Conservation (phyloP, 78 protist species). For the Polysphondylium violaceum region DNA sequence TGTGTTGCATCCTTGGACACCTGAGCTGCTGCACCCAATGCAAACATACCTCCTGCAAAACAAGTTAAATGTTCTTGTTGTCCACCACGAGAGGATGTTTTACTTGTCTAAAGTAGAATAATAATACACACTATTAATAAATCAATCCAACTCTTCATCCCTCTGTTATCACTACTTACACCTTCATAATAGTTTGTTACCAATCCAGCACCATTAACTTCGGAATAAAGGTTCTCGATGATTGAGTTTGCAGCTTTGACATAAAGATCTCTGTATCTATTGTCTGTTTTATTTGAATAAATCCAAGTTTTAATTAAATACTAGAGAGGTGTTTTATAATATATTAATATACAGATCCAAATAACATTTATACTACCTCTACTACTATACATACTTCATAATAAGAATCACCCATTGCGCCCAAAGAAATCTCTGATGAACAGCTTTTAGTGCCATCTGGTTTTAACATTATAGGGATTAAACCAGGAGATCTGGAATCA, state of each 20-base stretch:
- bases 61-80: conserved; percentile 92
- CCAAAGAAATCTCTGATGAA: conserved; percentile 28
- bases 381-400: no score
- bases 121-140: no score
- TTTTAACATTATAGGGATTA: not conserved
- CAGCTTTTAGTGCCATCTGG: not conserved
- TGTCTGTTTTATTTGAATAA: not conserved
- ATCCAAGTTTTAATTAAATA: conserved; percentile 41
- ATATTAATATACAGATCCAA: no score
- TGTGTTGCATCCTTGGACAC: not conserved
- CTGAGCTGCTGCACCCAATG: conserved; percentile 62
- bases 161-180: not conserved
- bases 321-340: no score
- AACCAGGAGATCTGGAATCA: not conserved
- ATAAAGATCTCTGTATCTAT: conserved; percentile 63
- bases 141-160: no score
- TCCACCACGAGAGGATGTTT: no score
- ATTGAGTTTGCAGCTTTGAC: conserved; percentile 36
- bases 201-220: conserved; percentile 19
- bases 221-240: not conserved
- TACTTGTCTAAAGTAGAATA: no score
- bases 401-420: conserved; percentile 87
- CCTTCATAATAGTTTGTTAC: conserved; percentile 30
- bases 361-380: no score
- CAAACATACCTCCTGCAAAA: conserved; percentile 92